Conservation (phyloP, 352 stramenopile genomes). For the Pythium plurisporium region DNA sequence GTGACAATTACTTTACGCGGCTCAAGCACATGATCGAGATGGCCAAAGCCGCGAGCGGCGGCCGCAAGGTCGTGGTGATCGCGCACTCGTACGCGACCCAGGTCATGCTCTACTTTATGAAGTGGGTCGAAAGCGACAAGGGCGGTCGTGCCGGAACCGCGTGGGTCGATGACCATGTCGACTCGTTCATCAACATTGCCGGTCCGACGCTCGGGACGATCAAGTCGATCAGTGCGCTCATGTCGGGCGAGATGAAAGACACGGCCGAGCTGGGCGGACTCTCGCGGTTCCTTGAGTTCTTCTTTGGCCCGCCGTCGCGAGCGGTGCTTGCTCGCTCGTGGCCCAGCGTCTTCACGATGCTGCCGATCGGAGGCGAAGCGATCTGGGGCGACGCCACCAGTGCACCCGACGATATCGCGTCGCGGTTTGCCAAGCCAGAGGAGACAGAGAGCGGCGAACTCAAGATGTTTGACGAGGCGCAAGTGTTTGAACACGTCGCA, state of each 20-base stretch:
- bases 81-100: slow-evolving; percentile 92
- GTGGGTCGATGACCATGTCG: slow-evolving; percentile 93
- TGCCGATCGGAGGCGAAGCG: slow-evolving; percentile 89
- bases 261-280: slow-evolving; percentile 86
- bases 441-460: slow-evolving; percentile 21
- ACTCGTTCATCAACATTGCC: slow-evolving; percentile 93
- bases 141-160: slow-evolving; percentile 80
- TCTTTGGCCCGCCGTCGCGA: slow-evolving; percentile 56
- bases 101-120: slow-evolving; percentile 93
- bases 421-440: slow-evolving; percentile 42
- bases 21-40: slow-evolving; percentile 92
- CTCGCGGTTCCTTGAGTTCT: slow-evolving; percentile 81
- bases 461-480: slow-evolving; percentile 24
- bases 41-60: slow-evolving; percentile 54
- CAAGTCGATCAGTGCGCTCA: slow-evolving; percentile 90
- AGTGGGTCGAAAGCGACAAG: slow-evolving; percentile 90
- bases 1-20: slow-evolving; percentile 90
- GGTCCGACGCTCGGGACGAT: slow-evolving; percentile 89
- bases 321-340: slow-evolving; percentile 62
- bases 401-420: slow-evolving; percentile 62
- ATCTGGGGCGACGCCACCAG: slow-evolving; percentile 76
- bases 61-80: slow-evolving; percentile 88
- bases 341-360: slow-evolving; percentile 88
- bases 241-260: slow-evolving; percentile 96
- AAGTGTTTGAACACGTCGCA: slow-evolving; percentile 41